Base-by-base conservation (phyloP, 2,329 filamentous ascomycete species). In the Fusarium camptoceras region DNA sequence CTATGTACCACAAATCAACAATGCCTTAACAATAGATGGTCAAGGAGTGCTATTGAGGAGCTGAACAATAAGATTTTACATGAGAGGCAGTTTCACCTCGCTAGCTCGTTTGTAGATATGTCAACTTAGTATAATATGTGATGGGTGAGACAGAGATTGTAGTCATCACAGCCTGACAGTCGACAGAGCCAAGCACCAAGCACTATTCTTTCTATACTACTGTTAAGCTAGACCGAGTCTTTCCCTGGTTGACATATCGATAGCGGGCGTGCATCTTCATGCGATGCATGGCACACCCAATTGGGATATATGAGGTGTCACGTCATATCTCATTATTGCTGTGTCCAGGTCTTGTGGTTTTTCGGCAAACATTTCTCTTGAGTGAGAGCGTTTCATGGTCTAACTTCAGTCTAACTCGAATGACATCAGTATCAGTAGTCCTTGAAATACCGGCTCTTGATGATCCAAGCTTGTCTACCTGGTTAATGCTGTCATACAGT, bases 401-500 rank as follows among this genome's bases (percentile, higher is more conserved):
- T 41, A 27, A 22, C 34, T 25, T 27, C 20, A 39, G 16, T 50
- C 41, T 24, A 43, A 43, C 14, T 16, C 15, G 20, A 16, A 22
- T 43, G 41, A 12, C 34, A 37, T 37, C 34, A 37, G 34, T n/a
- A n/a, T 37, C 34, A 37, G 6, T n/a, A 2, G 34, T n/a, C 34
- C 34, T 37, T 37, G 34, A 37, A n/a, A 37, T 37, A 18, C 34
- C 18, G 34, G 34, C 16, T 44, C 50, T 24, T n/a, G 20, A n/a
- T 55, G 39, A 44, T 37, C 55, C 30, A 60, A 43, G 25, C 44
- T 54, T 39, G 34, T 64, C 34, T 24, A 43, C 28, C 20, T 34
- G 20, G 49, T 37, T 39, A 25, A 51, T 51, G 49, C 34, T 39
- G 49, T 51, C 49, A 51, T 51, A 51, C 49, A 51, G 49, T 51